Percentiles rank a stretch among this genome's conserved stretches.
Conservation (phyloP, 345 rosid species). For the Heritiera littoralis region DNA sequence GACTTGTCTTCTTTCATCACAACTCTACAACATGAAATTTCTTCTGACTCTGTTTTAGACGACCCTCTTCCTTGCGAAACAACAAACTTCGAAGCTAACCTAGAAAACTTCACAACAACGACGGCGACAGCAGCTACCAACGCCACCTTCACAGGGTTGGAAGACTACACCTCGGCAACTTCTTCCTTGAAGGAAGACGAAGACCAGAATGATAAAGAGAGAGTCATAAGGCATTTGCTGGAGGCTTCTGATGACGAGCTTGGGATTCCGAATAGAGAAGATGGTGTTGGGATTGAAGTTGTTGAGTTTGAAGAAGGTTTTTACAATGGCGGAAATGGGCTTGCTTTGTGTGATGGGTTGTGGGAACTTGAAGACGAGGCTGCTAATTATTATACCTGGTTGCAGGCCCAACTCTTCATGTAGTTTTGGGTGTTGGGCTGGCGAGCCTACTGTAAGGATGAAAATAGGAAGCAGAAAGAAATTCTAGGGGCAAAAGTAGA, state of each 20-base stretch:
- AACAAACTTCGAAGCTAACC: not conserved
- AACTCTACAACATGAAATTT: constrained; percentile 57
- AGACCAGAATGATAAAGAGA: constrained; percentile 38
- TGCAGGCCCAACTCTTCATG: constrained; percentile 68
- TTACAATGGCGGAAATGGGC: constrained; percentile 37
- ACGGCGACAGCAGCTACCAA: not conserved
- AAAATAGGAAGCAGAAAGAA: not conserved
- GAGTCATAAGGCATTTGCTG: constrained; percentile 69
- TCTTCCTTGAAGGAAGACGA: constrained; percentile 32
- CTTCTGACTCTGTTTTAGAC: constrained; percentile 28
- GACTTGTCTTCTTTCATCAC: constrained; percentile 58
- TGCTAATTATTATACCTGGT: constrained; percentile 59
- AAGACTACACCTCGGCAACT: constrained; percentile 23
- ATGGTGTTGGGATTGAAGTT: constrained; percentile 21
- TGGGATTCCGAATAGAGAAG: constrained; percentile 63
- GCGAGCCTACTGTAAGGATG: not conserved
- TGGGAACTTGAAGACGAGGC: constrained; percentile 85
- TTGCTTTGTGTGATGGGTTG: constrained; percentile 48
- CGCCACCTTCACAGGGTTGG: not conserved
- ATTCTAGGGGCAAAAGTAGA: constrained; percentile 21
- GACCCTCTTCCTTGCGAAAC: constrained; percentile 4
- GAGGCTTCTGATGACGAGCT: constrained; percentile 94
- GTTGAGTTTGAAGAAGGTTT: constrained; percentile 25
- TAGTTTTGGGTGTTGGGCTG: constrained; percentile 14
- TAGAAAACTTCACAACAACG: constrained; percentile 20